Percentiles rank a stretch among this genome's conserved stretches.
phyloP scores from a whole-genome alignment of 805 yeast species.

The Naumovozyma baii region DNA sequence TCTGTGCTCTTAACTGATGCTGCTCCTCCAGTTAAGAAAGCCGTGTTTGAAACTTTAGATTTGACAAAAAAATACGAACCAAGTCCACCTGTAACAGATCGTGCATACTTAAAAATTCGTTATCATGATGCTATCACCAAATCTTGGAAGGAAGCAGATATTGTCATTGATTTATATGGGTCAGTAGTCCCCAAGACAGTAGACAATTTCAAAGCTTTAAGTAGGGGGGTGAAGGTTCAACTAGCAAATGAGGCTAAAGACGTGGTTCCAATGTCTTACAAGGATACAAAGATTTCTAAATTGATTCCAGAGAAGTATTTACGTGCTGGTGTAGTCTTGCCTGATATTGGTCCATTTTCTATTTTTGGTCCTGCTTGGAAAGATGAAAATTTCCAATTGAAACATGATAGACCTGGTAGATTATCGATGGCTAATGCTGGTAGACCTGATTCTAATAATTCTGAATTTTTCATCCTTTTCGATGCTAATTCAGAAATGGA shows the following conservation, averaged over 20 bases:
- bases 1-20: background rate
- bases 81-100: conserved; percentile 26
- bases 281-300: conserved; percentile 60
- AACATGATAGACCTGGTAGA: conserved; percentile 60
- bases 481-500: conserved; percentile 40
- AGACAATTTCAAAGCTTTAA: conserved; percentile 45
- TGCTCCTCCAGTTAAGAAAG: background rate
- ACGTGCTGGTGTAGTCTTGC: conserved; percentile 83
- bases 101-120: conserved; percentile 20
- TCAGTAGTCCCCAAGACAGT: conserved; percentile 54
- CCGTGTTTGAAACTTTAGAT: conserved; percentile 4
- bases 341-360: conserved; percentile 71
- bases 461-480: conserved; percentile 63
- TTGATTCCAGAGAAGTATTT: conserved; percentile 66
- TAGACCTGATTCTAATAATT: conserved; percentile 48
- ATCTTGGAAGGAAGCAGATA: conserved; percentile 16
- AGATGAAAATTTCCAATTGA: conserved; percentile 65
- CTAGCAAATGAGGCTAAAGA: conserved; percentile 22
- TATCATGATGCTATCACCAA: conserved; percentile 16
- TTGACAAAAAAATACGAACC: conserved; percentile 17
- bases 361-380: conserved; percentile 64
- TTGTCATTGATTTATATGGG: conserved; percentile 57
- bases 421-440: conserved; percentile 69
- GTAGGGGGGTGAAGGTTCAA: conserved; percentile 35
- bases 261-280: conserved; percentile 35